phyloP scores from a whole-genome alignment of 176 grass and related monocot species.

The Oryza rufipogon region DNA sequence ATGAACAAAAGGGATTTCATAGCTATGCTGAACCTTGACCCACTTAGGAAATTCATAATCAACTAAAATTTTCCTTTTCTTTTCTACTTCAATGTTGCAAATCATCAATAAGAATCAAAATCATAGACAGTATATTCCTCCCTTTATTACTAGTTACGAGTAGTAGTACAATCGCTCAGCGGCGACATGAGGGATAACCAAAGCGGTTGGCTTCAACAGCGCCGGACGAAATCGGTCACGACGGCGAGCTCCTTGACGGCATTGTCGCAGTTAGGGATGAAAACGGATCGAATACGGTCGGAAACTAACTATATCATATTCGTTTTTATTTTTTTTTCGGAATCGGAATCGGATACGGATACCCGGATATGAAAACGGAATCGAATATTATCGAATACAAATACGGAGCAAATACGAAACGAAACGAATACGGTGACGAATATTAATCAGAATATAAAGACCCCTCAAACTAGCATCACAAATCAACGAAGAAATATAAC shows the following conservation, averaged over 20 bases:
- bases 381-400: too few relatives aligned
- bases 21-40: background rate
- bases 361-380: too few relatives aligned
- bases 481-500: too few relatives aligned
- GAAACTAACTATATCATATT: too few relatives aligned
- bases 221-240: conserved; percentile 53
- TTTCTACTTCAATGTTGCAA: background rate
- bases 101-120: background rate
- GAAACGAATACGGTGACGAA: too few relatives aligned
- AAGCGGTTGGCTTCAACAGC: conserved; percentile 7
- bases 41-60: background rate
- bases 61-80: background rate
- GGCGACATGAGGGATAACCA: background rate
- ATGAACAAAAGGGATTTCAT: background rate
- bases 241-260: conserved; percentile 62
- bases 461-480: too few relatives aligned
- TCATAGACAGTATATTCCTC: background rate
- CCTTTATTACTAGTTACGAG: background rate
- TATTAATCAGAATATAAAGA: too few relatives aligned
- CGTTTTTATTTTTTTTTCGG: too few relatives aligned
- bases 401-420: too few relatives aligned
- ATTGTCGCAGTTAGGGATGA: conserved; percentile 26
- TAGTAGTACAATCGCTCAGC: background rate
- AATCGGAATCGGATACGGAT: too few relatives aligned
- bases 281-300: too few relatives aligned